A percentile compares a stretch with the other conserved stretches of the same genome.
These are phyloP conservation scores for Guillardia theta DNA, from an alignment of 78 protist species.

Conservation along the genomic window DNA sequence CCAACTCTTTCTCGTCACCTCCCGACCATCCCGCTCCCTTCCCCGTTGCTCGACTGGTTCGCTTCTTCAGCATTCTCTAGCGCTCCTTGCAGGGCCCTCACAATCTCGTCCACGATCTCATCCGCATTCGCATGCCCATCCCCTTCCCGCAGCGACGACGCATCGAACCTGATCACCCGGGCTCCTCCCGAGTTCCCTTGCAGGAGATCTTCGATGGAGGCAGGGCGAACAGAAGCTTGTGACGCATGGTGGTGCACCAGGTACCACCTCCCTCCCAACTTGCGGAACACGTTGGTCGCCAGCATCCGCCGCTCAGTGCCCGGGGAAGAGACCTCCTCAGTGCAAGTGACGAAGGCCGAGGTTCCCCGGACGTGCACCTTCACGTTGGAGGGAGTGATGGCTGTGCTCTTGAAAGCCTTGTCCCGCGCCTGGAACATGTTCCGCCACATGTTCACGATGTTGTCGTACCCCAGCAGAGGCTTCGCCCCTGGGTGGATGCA, in stretches of 20 bases:
- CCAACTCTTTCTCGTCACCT: background rate
- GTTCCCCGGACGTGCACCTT: background rate
- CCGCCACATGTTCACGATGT: slow-evolving; percentile 1
- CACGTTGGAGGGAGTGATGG: background rate
- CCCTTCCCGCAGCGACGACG: background rate
- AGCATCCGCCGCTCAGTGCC: slow-evolving; percentile 12
- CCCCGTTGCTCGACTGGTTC: background rate
- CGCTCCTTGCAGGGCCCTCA: background rate
- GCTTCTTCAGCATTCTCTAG: background rate
- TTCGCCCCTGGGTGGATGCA: slow-evolving; percentile 26
- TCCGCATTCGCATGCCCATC: background rate
- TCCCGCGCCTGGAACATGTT: slow-evolving; percentile 5
- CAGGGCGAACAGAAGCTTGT: background rate
- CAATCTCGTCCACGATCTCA: background rate
- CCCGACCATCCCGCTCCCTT: background rate
- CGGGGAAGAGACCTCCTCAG: background rate
- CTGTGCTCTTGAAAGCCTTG: background rate
- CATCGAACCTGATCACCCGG: background rate
- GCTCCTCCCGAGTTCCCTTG: background rate
- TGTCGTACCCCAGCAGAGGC: background rate
- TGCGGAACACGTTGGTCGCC: background rate
- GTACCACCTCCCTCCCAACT: background rate
- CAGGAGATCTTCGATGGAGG: background rate
- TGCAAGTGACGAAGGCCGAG: background rate
- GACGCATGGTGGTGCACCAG: slow-evolving; percentile 24